phyloP scores from a whole-genome alignment of 2,329 filamentous ascomycete genomes.

The Phyllosticta citrichinensis region DNA sequence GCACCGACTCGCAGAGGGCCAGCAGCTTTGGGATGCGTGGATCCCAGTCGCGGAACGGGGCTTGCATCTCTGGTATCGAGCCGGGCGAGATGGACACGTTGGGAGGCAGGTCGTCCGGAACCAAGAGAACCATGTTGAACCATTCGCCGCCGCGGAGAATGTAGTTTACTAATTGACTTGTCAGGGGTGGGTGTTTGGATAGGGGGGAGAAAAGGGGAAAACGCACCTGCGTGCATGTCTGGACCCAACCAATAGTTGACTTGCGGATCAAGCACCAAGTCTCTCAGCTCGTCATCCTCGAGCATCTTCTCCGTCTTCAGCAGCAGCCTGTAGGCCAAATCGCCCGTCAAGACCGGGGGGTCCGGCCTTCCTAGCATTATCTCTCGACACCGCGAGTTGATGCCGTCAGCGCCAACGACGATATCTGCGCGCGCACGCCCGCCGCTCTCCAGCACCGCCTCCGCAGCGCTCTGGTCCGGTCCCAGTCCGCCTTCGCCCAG shows the following conservation, averaged over 20 bases:
- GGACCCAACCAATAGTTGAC: conserved; percentile 46
- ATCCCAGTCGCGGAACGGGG: conserved; percentile 49
- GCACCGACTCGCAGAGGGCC: conserved; percentile 46
- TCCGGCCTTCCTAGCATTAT: conserved; percentile 36
- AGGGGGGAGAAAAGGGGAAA: not conserved
- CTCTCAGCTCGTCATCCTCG: conserved; percentile 36
- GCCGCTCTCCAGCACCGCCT: conserved; percentile 32
- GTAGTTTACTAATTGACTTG: conserved; percentile 36
- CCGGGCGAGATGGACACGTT: conserved; percentile 37
- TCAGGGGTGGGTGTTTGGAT: not conserved
- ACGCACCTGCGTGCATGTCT: conserved; percentile 36
- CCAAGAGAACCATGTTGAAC: conserved; percentile 43
- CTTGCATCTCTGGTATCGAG: conserved; percentile 44
- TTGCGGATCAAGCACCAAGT: conserved; percentile 38
- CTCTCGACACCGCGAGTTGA: conserved; percentile 36
- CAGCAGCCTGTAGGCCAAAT: conserved; percentile 42
- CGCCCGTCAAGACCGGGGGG: conserved; percentile 40
- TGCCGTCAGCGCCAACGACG: conserved; percentile 40
- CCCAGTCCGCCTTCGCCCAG: conserved; percentile 17
- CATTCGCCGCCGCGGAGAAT: conserved; percentile 38
- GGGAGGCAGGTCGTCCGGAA: conserved; percentile 41
- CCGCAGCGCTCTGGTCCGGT: conserved; percentile 24
- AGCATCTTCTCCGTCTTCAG: conserved; percentile 37
- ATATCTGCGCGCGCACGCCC: conserved; percentile 25
- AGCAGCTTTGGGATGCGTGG: conserved; percentile 44